phyloP scores from a whole-genome alignment of 306 rosid genomes.

The Oxytropis ochrocephala region DNA sequence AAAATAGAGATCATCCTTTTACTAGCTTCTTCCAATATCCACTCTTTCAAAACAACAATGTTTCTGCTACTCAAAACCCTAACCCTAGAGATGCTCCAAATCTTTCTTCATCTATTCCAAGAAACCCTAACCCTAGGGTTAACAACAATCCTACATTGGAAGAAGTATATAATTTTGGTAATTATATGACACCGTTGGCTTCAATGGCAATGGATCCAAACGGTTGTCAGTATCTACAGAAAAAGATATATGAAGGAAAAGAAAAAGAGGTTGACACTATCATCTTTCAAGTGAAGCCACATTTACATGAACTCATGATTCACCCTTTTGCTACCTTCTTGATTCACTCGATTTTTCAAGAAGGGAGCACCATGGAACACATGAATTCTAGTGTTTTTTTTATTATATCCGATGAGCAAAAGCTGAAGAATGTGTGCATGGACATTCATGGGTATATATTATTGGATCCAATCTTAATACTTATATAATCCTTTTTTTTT shows the following conservation, averaged over 20 bases:
- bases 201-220: neutral
- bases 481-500: neutral
- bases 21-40: no score
- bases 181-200: neutral
- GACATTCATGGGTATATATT: conserved; percentile 21
- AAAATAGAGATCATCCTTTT: no score
- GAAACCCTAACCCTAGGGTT: no score
- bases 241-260: neutral
- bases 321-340: conserved; percentile 6
- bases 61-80: no score
- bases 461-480: neutral
- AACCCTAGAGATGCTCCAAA: no score
- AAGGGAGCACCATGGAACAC: neutral
- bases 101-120: neutral
- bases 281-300: neutral
- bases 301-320: conserved; percentile 9
- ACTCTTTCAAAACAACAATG: no score
- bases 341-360: conserved; percentile 16
- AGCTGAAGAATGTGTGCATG: conserved; percentile 18
- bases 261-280: neutral
- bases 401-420: neutral
- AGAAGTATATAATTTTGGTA: no score
- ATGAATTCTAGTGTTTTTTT: neutral
- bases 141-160: no score
- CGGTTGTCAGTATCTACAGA: neutral